These are phyloP conservation scores for Candolleomyces aberdarensis DNA, from an alignment of 768 basidiomycete genomes.

Conservation along the genomic window DNA sequence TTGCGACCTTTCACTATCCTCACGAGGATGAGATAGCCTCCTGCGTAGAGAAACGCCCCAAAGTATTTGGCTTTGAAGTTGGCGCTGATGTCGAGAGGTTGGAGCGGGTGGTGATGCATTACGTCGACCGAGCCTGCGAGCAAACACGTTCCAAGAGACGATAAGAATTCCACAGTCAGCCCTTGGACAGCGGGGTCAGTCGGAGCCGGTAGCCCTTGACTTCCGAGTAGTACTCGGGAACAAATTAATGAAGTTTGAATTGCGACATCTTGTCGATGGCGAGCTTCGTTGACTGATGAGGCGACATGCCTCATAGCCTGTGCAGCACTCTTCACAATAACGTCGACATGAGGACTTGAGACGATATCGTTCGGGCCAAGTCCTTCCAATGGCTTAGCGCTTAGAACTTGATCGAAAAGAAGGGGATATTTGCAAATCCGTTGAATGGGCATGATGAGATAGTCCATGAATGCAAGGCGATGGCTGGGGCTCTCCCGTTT, in stretches of 20 bases:
- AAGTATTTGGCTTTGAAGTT: slow-evolving; percentile 80
- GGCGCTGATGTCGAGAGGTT: slow-evolving; percentile 38
- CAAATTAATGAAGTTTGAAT: slow-evolving; percentile 65
- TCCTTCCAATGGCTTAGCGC: slow-evolving; percentile 26
- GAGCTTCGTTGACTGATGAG: slow-evolving; percentile 77
- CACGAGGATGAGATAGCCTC: slow-evolving; percentile 82
- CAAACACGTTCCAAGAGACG: slow-evolving; percentile 73
- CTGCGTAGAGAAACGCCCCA: slow-evolving; percentile 84
- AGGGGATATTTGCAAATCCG: slow-evolving; percentile 94
- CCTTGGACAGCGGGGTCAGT: slow-evolving; percentile 30
- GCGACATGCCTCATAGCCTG: slow-evolving; percentile 77
- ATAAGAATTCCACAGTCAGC: slow-evolving; percentile 55
- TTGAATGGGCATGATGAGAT: slow-evolving; percentile 97
- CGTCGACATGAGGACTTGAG: slow-evolving; percentile 31
- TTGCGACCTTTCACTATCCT: slow-evolving; percentile 78
- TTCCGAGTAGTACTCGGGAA: slow-evolving; percentile 53
- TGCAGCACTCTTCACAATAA: slow-evolving; percentile 50
- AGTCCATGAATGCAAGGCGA: slow-evolving; percentile 73
- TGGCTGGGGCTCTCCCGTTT: slow-evolving; percentile 24
- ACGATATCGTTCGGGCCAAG: slow-evolving; percentile 14
- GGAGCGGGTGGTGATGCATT: slow-evolving; percentile 60
- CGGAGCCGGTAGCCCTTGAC: slow-evolving; percentile 13
- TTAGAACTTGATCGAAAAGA: slow-evolving; percentile 70
- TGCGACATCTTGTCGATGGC: slow-evolving; percentile 59
- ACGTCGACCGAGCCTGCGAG: slow-evolving; percentile 89